Base-by-base conservation (phyloP, 768 basidiomycete species). In the Rhizopogon rudus region DNA sequence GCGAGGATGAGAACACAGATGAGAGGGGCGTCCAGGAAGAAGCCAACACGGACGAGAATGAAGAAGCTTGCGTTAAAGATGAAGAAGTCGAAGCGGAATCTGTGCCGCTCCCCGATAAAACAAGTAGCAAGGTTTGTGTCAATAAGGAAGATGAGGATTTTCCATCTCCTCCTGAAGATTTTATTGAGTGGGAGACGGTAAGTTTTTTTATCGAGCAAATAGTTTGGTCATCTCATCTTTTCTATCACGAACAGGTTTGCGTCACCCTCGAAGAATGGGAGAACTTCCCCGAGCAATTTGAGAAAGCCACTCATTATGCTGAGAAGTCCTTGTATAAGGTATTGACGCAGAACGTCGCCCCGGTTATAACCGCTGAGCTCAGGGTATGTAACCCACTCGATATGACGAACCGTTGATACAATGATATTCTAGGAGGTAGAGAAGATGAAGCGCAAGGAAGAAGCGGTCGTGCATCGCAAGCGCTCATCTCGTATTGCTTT, bases 121-220 rank as follows among this genome's bases (percentile, higher is more conserved):
- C 46, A 3, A 45, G 56, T 9, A 44, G 48, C 40, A 44, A 39
- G 37, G 25, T 31, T 13, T 17, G 16, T 37, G n/a, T 20, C 14
- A 51, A 20, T 33, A 59, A 59, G 39, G 60, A 54, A 35, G 55
- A 43, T 6, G 35, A 52, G 5, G 53, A 50, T 40, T 8, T 20
- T 28, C 51, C 56, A 9, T 63, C 62, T n/a, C 52, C 71, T 20
- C 79, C 77, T 5, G 73, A 75, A 1, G 79, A 79, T 46, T 90
- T 90, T 62, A 68, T 91, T 40, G 93, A 96, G 69, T 98, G 95
- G 94, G 91, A 96, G 75, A 88, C 89, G 63, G 94, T 93, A 56
- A 63, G 83, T 75, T 43, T 35, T 51, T 40, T 50, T 9, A 9
- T 37, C 37, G 41, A 44, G n/a, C 5, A 6, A 39, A 14, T 2